Evolutionary conservation across 164 flowering plant genomes (phyloP).

Genomic region (Hamamelis virginiana): DNA sequence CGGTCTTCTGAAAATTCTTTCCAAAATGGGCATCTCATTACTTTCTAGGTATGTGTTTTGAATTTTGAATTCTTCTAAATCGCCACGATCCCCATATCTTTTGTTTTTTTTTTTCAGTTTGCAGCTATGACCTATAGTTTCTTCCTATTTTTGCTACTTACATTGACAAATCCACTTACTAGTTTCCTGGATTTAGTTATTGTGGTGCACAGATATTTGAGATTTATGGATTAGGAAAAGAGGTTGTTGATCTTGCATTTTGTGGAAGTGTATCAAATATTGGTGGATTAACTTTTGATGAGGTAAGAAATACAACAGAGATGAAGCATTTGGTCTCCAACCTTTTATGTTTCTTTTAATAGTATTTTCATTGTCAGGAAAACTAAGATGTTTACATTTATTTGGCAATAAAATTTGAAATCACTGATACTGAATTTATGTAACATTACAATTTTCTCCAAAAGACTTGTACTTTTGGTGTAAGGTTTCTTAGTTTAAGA

Average conservation of each 20-base stretch:
- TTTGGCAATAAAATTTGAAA: too few relatives aligned
- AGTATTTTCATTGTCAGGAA: neutral
- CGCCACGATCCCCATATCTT: neutral
- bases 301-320: constrained; percentile 47
- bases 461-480: neutral
- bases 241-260: constrained; percentile 86
- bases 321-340: neutral
- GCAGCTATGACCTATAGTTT: neutral
- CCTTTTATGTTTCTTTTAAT: neutral
- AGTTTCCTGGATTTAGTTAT: constrained; percentile 51
- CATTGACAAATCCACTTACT: constrained; percentile 7
- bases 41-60: constrained; percentile 71
- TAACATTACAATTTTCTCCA: too few relatives aligned
- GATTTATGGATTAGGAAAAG: constrained; percentile 90
- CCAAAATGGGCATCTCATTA: constrained; percentile 98
- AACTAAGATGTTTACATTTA: too few relatives aligned
- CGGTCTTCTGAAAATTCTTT: constrained; percentile 94
- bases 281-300: constrained; percentile 90
- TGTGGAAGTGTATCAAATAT: constrained; percentile 85
- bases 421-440: too few relatives aligned
- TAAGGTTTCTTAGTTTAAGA: neutral
- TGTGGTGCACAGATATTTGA: constrained; percentile 99
- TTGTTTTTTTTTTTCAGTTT: neutral
- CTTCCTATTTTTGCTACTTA: neutral
- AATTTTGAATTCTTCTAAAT: constrained; percentile 1